phyloP scores from a whole-genome alignment of 2,329 filamentous ascomycete genomes.

The Albophoma yamanashiensis region DNA sequence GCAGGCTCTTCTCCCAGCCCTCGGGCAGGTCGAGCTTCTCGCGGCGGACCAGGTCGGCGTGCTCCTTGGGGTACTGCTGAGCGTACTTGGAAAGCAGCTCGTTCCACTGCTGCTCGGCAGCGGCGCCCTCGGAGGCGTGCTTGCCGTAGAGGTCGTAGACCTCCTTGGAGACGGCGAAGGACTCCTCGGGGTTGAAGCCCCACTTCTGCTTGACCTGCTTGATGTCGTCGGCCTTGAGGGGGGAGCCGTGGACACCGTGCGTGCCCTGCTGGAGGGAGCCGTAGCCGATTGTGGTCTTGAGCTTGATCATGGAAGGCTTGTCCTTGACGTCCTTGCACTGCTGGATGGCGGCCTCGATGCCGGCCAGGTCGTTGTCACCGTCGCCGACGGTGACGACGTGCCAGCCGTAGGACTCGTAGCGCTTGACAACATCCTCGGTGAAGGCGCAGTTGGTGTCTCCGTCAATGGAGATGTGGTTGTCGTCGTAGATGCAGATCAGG shows the following conservation, averaged over 20 bases:
- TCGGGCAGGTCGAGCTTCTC: slow-evolving; percentile 76
- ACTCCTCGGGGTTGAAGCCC: slow-evolving; percentile 90
- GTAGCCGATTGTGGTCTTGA: slow-evolving; percentile 94
- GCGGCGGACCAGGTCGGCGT: slow-evolving; percentile 72
- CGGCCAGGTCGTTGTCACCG: slow-evolving; percentile 79
- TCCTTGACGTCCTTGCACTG: slow-evolving; percentile 79
- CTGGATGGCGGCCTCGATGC: slow-evolving; percentile 80
- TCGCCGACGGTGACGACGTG: slow-evolving; percentile 76
- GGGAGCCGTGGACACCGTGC: slow-evolving; percentile 89
- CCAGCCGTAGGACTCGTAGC: slow-evolving; percentile 97
- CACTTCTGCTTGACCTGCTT: slow-evolving; percentile 91
- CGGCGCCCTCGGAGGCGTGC: slow-evolving; percentile 76
- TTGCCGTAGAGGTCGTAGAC: slow-evolving; percentile 88
- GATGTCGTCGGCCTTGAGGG: slow-evolving; percentile 89
- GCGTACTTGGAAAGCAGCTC: slow-evolving; percentile 81
- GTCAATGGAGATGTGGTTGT: slow-evolving; percentile 95
- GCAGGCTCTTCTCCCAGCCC: slow-evolving; percentile 91
- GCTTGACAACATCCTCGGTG: slow-evolving; percentile 91
- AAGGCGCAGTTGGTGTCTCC: slow-evolving; percentile 94
- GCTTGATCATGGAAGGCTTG: slow-evolving; percentile 95
- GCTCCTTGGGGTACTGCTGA: slow-evolving; percentile 65
- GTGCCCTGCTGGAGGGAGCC: slow-evolving; percentile 91
- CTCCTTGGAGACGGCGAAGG: slow-evolving; percentile 85
- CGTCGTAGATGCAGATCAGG: slow-evolving; percentile 93
- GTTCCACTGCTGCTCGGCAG: slow-evolving; percentile 91